Base-by-base conservation (phyloP, 2,329 filamentous ascomycete genomes). In the Nectriaceae sp. region DNA sequence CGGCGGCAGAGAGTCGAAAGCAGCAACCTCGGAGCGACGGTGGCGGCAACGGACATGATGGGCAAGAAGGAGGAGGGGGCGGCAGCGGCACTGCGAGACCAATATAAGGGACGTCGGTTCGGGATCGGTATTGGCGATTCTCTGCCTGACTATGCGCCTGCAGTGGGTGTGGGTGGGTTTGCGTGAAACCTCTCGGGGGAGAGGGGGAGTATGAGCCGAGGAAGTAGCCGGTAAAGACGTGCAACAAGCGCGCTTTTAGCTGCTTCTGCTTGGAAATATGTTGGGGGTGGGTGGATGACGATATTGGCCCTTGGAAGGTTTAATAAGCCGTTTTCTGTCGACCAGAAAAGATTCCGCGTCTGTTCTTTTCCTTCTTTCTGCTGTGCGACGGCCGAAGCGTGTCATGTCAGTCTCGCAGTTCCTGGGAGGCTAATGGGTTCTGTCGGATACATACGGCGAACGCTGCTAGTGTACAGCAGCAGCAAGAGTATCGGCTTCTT, bases 21-120 rank as follows among this genome's bases (percentile, higher is more conserved):
- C 51, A 69, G 55, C 55, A 65, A 56, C 53, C 67, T 64, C 49
- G 63, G 49, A 43, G 66, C 60, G 39, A 58, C 61, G 49, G 49
- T 54, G 59, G 52, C 64, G 56, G 56, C 59, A 60, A 57, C 55
- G 55, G 59, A 50, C 60, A 62, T 62, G 60, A 59, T 62, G 60
- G 60, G 56, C 56, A 48, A 52, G 50, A 54, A 50, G 41, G 47
- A 40, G 45, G 47, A 46, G 55, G 47, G 47, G 52, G 44, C 53
- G 60, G 54, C 61, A 62, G 37, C 8, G 33, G 16, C 24, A 29
- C 33, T 6, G 8, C 33, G 33, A 11, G 18, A 57, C 47, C 41
- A 52, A 56, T 62, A 59, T 55, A 56, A 61, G 53, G 52, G 47
- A 43, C 49, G 6, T 6, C 13, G 8, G 6, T 15, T 36, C 16